phyloP scores from a whole-genome alignment of 768 basidiomycete species.

The Cyathus striatus region DNA sequence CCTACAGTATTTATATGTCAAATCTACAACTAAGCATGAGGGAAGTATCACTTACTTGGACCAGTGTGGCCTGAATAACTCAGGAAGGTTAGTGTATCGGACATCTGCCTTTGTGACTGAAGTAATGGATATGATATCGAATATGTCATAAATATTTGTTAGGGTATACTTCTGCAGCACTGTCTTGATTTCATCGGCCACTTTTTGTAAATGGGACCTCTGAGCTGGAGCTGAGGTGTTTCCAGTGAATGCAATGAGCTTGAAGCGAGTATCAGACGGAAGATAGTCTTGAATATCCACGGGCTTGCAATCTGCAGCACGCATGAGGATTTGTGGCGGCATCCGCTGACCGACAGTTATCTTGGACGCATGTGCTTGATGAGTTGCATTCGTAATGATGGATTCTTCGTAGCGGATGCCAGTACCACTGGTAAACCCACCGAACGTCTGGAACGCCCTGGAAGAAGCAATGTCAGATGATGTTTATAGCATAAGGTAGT shows the following conservation, averaged over 20 bases:
- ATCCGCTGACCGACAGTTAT: constrained; percentile 49
- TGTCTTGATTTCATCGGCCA: constrained; percentile 27
- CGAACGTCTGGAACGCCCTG: constrained; percentile 48
- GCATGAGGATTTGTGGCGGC: constrained; percentile 41
- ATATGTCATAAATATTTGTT: constrained; percentile 25
- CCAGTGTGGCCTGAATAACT: constrained; percentile 49
- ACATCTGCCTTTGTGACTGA: constrained; percentile 31
- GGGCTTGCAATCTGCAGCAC: constrained; percentile 45
- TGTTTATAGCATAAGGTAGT: neutral
- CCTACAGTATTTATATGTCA: constrained; percentile 23
- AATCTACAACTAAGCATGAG: neutral
- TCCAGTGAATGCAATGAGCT: constrained; percentile 50
- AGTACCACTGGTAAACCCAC: constrained; percentile 50
- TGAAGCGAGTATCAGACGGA: constrained; percentile 48
- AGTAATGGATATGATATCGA: constrained; percentile 38
- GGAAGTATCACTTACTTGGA: constrained; percentile 38
- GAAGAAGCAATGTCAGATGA: neutral
- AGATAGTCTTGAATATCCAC: constrained; percentile 51
- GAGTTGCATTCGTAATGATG: constrained; percentile 29
- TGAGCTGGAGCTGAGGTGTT: constrained; percentile 27
- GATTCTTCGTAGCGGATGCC: constrained; percentile 49
- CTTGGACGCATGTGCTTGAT: constrained; percentile 32
- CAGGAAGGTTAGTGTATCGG: constrained; percentile 40
- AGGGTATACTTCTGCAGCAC: constrained; percentile 26
- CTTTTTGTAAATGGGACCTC: constrained; percentile 17